Percentiles rank a stretch among this genome's conserved stretches.
Evolutionary conservation across 2,329 filamentous ascomycete species (phyloP).

Genomic region (Sporothrix globosa): DNA sequence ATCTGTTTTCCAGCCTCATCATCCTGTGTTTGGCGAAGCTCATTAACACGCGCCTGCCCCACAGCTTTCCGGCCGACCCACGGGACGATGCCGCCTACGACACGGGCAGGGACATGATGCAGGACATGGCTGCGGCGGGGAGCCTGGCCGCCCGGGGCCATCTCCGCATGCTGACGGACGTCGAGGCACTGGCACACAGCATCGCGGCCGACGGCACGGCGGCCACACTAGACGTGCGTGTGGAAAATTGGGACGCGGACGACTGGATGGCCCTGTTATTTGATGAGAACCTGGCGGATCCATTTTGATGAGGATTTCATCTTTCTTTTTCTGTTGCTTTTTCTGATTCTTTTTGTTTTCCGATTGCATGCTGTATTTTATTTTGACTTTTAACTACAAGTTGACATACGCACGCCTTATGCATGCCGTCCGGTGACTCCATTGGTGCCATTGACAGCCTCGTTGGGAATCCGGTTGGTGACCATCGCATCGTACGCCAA

Average conservation of each 20-base stretch:
- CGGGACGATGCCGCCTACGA: slow-evolving; percentile 2
- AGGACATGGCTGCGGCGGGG: slow-evolving; percentile 16
- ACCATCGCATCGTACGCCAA: slow-evolving; percentile 18
- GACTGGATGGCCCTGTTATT: slow-evolving; percentile 27
- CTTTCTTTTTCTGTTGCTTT: no score
- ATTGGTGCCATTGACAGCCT: background rate
- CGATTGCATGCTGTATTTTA: background rate
- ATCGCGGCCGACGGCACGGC: no score
- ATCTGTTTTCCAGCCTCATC: slow-evolving; percentile 26
- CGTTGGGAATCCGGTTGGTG: background rate
- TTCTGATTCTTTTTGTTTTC: background rate
- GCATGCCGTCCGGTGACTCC: no score
- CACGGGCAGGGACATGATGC: slow-evolving; percentile 20
- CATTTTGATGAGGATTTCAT: slow-evolving; percentile 44
- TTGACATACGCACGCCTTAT: no score
- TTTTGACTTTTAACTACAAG: no score
- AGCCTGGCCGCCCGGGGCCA: slow-evolving; percentile 27
- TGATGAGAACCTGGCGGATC: slow-evolving; percentile 23
- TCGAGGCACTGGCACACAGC: slow-evolving; percentile 19
- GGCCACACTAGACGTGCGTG: no score
- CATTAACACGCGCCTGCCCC: slow-evolving; percentile 8
- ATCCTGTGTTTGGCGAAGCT: slow-evolving; percentile 24
- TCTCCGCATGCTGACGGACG: slow-evolving; percentile 21
- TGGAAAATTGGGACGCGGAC: slow-evolving; percentile 21
- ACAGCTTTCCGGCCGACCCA: background rate